Evolutionary conservation across 139 green algal species (phyloP).

Genomic region (Haematococcus lacustris): DNA sequence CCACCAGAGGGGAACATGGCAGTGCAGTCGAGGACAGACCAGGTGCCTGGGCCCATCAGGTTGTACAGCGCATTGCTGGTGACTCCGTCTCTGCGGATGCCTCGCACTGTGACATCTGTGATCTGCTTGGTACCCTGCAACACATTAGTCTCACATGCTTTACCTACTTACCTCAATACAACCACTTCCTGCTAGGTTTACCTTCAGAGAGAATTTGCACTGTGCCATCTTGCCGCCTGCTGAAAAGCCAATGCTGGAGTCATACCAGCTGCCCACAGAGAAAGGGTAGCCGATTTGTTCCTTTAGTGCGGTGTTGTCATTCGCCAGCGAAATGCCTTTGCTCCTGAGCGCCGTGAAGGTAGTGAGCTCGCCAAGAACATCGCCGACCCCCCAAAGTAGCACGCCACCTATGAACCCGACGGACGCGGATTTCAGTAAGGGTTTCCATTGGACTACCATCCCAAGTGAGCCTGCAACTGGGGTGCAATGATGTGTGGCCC

Average conservation of each 20-base stretch:
- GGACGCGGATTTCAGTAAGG: not conserved
- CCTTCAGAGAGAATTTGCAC: conserved; percentile 28
- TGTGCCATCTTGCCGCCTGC: conserved; percentile 17
- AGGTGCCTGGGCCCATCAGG: conserved; percentile 18
- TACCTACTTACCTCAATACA: too few species aligned
- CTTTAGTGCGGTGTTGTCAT: conserved; percentile 6
- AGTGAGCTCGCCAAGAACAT: conserved; percentile 11
- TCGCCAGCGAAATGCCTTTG: not conserved
- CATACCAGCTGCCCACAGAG: conserved; percentile 27
- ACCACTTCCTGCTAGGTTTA: too few species aligned
- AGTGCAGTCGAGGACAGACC: conserved; percentile 34
- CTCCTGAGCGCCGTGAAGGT: conserved; percentile 3
- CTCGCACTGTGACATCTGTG: conserved; percentile 31
- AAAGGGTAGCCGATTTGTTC: conserved; percentile 19
- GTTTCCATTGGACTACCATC: too few species aligned
- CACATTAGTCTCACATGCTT: too few species aligned
- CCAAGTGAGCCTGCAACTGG: too few species aligned
- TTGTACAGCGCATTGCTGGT: conserved; percentile 20
- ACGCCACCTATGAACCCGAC: conserved; percentile 8
- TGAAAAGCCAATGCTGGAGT: conserved; percentile 30
- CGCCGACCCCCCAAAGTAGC: conserved; percentile 4
- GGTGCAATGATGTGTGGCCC: too few species aligned
- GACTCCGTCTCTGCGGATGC: not conserved
- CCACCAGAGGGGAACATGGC: conserved; percentile 31
- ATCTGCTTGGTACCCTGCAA: conserved; percentile 22